These are phyloP conservation scores for Coemansia sp. DNA, from an alignment of 192 early-diverging fungal species.

Conservation along the genomic window DNA sequence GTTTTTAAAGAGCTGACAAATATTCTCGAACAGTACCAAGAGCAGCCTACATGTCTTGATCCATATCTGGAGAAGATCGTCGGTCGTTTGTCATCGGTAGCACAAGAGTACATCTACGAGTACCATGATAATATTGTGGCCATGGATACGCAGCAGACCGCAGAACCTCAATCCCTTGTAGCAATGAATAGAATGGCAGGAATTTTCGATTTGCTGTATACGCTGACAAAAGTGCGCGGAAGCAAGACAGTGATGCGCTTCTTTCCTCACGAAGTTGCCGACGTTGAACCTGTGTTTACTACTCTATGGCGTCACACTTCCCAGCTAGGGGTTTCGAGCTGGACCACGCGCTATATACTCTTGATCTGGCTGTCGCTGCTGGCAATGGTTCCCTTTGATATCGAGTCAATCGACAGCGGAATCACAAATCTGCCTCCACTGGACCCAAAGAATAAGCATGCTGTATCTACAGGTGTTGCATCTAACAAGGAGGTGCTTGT, in stretches of 20 bases:
- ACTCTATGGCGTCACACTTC: conserved; percentile 51
- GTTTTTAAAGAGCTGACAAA: conserved; percentile 17
- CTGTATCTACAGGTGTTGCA: background rate
- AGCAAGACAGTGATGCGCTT: conserved; percentile 89
- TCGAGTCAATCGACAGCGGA: conserved; percentile 79
- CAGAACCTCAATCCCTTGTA: background rate
- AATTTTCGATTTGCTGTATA: conserved; percentile 58
- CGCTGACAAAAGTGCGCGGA: conserved; percentile 81
- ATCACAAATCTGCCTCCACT: conserved; percentile 18
- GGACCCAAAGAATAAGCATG: background rate
- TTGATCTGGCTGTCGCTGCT: conserved; percentile 94
- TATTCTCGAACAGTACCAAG: conserved; percentile 38
- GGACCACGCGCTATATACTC: conserved; percentile 80
- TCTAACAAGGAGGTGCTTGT: conserved; percentile 59
- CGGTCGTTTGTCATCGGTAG: conserved; percentile 15
- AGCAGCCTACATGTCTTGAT: conserved; percentile 47
- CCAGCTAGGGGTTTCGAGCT: conserved; percentile 27
- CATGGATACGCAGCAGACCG: background rate
- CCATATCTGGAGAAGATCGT: conserved; percentile 44
- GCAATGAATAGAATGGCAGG: conserved; percentile 15
- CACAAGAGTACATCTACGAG: conserved; percentile 26
- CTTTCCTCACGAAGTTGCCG: conserved; percentile 82
- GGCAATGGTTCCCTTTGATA: conserved; percentile 94
- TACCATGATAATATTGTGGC: conserved; percentile 13
- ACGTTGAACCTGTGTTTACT: conserved; percentile 85